Evolutionary conservation across 202 grass and related monocot species (phyloP), one percentile per base, ranked within the genome.

Genomic region (Setaria italica): DNA sequence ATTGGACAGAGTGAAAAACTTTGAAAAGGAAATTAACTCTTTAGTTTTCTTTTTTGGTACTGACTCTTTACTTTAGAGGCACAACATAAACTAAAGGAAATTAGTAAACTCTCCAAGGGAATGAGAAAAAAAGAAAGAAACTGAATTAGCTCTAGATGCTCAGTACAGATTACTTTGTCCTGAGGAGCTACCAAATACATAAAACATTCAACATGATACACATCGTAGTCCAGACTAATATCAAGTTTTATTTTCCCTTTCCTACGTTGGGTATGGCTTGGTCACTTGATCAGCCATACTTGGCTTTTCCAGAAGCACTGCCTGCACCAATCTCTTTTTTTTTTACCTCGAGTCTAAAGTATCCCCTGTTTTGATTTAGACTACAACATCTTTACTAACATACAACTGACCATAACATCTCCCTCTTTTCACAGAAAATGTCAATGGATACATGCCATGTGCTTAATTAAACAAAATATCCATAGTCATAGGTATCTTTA

Each of bases 401-500:
- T 41, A 41, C 39, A 68, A 3, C 50, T 84, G 72, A 51, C 32
- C 60, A 80, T 9, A 81, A 68, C 15, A 76, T 62, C n/a, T 33
- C 7, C 5, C 7, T 55, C 70, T 29, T 15, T 11, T 64, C 6
- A 56, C 32, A 21, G 4, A 21, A 80, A 45, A 85, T 47, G 37
- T 17, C 8, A 13, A 42, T 66, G 5, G 9, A 65, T 17, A 66
- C 16, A 87, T 51, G 21, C 50, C 59, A 34, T 20, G 39, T 41
- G 39, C 39, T 70, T 67, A 75, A 34, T 56, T 79, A 25, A 80
- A 76, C 7, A 75, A 32, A 75, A 74, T 51, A 45, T 63, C 54
- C 30, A 78, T 53, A 42, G 33, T 70, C 41, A 79, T 39, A 55
- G 33, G 56, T 1, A 69, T 82, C 54, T 76, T 90, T 95, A 97